A percentile compares a stretch with the other conserved stretches of the same genome.
Evolutionary conservation across 148 eudicot species (phyloP).

Genomic region (Vaccinium vitisidaea): DNA sequence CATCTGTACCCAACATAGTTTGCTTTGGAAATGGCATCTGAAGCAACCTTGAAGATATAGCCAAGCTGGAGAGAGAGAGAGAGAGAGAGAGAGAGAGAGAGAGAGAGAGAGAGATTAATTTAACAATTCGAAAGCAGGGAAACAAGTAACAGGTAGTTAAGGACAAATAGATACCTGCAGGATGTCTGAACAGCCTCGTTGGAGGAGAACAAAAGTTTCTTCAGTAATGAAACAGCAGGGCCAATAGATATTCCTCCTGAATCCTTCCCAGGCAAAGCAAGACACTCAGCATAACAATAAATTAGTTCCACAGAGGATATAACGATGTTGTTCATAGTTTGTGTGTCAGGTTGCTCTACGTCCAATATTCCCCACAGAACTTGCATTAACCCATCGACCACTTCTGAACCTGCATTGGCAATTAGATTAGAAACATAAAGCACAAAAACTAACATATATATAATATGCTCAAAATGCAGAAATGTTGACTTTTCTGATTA

Average conservation of each 20-base stretch:
- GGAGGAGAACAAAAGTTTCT: slow-evolving; percentile 72
- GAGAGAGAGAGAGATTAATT: slow-evolving; percentile 7
- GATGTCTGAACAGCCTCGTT: slow-evolving; percentile 99
- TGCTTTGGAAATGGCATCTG: slow-evolving; percentile 99
- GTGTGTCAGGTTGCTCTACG: slow-evolving; percentile 95
- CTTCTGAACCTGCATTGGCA: slow-evolving; percentile 67
- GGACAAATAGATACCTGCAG: slow-evolving; percentile 66
- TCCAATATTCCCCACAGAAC: slow-evolving; percentile 98
- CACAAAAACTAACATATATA: not conserved
- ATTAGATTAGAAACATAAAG: not conserved
- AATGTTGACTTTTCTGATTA: not conserved
- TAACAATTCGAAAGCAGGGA: slow-evolving; percentile 3
- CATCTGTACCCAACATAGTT: slow-evolving; percentile 88
- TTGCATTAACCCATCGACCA: slow-evolving; percentile 95
- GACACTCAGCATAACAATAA: slow-evolving; percentile 97
- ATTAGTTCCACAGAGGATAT: slow-evolving; percentile 91
- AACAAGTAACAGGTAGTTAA: not conserved
- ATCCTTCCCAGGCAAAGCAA: slow-evolving; percentile 81
- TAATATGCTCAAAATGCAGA: not conserved
- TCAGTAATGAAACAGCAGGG: slow-evolving; percentile 77
- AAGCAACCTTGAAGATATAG: slow-evolving; percentile 96
- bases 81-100: slow-evolving; percentile 13
- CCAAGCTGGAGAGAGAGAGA: slow-evolving; percentile 58
- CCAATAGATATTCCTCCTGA: slow-evolving; percentile 59
- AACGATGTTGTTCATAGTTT: slow-evolving; percentile 93